Evolutionary conservation across 345 rosid genomes (phyloP).

Genomic region (Sisymbrium irio): DNA sequence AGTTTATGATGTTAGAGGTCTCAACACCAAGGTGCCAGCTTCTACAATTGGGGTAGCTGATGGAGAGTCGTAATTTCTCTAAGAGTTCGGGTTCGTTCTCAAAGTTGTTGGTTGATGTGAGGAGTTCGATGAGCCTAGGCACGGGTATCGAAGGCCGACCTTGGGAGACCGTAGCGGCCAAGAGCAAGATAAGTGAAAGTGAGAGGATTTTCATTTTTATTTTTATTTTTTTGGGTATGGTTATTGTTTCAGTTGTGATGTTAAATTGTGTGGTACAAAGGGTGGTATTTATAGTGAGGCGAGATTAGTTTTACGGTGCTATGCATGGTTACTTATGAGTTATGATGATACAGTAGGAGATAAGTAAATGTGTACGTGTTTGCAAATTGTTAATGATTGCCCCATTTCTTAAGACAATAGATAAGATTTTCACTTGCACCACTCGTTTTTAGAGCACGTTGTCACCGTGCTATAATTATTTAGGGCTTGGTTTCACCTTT

Average conservation of each 20-base stretch:
- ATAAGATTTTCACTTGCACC: background rate
- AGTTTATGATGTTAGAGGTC: slow-evolving; percentile 47
- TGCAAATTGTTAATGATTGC: background rate
- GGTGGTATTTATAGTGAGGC: slow-evolving; percentile 17
- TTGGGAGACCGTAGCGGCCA: slow-evolving; percentile 29
- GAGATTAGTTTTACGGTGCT: background rate
- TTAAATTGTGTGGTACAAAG: background rate
- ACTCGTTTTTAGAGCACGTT: slow-evolving; percentile 26
- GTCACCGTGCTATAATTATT: background rate
- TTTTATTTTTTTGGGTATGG: background rate
- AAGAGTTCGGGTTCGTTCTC: background rate
- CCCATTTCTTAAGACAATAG: background rate
- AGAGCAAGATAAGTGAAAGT: slow-evolving; percentile 27
- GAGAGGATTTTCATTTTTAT: slow-evolving; percentile 22
- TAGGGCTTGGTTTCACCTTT: background rate
- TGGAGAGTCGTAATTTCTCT: slow-evolving; percentile 7
- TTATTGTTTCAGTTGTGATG: slow-evolving; percentile 23
- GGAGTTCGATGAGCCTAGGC: slow-evolving; percentile 11
- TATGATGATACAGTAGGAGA: background rate
- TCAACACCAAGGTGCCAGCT: slow-evolving; percentile 76
- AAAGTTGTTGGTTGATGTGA: background rate
- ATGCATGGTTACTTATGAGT: background rate
- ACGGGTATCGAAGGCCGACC: background rate
- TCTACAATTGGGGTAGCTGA: slow-evolving; percentile 26
- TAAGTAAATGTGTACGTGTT: background rate